These are phyloP conservation scores for Nematocida minor DNA, from an alignment of 371 early-diverging fungal genomes.

Conservation along the genomic window DNA sequence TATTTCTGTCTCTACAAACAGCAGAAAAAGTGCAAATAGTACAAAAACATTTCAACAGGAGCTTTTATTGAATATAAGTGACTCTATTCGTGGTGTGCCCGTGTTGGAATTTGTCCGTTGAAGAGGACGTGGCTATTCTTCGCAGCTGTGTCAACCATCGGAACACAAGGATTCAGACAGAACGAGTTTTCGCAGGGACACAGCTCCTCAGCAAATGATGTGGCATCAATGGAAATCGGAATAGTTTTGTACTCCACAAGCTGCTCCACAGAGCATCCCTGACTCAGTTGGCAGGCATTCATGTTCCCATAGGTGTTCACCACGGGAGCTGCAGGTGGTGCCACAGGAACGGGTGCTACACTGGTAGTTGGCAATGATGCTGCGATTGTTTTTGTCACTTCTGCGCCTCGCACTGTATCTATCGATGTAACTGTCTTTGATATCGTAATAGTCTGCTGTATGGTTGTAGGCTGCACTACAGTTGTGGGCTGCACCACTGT, in stretches of 20 bases:
- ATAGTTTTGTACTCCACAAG: conserved; percentile 40
- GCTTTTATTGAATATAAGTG: neutral
- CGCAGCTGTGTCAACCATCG: neutral
- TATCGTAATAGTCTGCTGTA: neutral
- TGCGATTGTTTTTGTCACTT: neutral
- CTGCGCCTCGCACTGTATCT: neutral
- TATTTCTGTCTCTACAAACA: too few species aligned
- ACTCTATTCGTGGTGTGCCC: neutral
- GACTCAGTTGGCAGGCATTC: neutral
- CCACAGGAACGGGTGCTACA: neutral
- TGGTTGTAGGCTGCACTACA: neutral
- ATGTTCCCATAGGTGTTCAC: too few species aligned
- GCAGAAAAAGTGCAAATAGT: too few species aligned
- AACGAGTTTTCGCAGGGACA: conserved; percentile 48
- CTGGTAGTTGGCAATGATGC: neutral
- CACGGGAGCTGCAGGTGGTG: too few species aligned
- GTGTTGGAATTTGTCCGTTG: too few species aligned
- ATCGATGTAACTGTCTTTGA: neutral
- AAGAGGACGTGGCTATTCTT: conserved; percentile 1
- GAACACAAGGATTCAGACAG: conserved; percentile 40
- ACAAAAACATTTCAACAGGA: too few species aligned
- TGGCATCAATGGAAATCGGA: conserved; percentile 27
- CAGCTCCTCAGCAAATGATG: conserved; percentile 34
- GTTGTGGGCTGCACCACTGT: neutral
- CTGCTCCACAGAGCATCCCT: conserved; percentile 8